Percentiles rank a stretch among this genome's conserved stretches.
Evolutionary conservation across 345 rosid genomes (phyloP).

Genomic region (Aethionema arabicum): DNA sequence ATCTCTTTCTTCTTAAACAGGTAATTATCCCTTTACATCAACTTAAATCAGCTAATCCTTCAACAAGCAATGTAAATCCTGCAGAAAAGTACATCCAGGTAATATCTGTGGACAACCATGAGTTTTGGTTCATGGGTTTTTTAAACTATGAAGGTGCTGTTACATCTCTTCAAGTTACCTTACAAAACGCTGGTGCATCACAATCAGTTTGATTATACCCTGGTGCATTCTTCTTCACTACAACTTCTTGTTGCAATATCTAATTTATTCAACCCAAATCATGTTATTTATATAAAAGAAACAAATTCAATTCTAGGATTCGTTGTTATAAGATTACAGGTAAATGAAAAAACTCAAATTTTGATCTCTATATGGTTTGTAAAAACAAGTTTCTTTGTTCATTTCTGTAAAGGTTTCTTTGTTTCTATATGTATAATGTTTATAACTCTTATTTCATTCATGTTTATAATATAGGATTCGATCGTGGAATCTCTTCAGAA

Average conservation of each 20-base stretch:
- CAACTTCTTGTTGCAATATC: conserved; percentile 7
- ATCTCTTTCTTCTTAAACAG: conserved; percentile 39
- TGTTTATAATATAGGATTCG: conserved; percentile 4
- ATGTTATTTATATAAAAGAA: conserved; percentile 1
- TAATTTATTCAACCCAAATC: conserved; percentile 16
- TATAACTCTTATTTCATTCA: conserved; percentile 11
- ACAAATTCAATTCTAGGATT: conserved; percentile 2
- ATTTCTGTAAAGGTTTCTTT: no score
- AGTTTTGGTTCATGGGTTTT: conserved; percentile 75
- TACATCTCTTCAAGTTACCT: conserved; percentile 42
- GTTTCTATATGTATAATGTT: conserved; percentile 13
- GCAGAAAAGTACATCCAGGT: conserved; percentile 67
- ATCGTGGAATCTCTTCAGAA: conserved; percentile 30
- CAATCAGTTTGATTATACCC: conserved; percentile 41
- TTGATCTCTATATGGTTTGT: conserved; percentile 14
- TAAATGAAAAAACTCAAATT: not conserved
- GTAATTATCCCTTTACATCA: conserved; percentile 61
- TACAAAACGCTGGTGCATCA: conserved; percentile 31
- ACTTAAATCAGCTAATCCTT: conserved; percentile 58
- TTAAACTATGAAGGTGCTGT: conserved; percentile 53
- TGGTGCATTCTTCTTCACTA: conserved; percentile 22
- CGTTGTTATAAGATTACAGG: not conserved
- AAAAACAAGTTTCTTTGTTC: conserved; percentile 22
- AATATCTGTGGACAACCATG: conserved; percentile 54
- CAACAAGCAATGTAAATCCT: conserved; percentile 46